Conservation (phyloP, 176 grass and related monocot genomes). For the barley (Hordeum vulgare) region DNA sequence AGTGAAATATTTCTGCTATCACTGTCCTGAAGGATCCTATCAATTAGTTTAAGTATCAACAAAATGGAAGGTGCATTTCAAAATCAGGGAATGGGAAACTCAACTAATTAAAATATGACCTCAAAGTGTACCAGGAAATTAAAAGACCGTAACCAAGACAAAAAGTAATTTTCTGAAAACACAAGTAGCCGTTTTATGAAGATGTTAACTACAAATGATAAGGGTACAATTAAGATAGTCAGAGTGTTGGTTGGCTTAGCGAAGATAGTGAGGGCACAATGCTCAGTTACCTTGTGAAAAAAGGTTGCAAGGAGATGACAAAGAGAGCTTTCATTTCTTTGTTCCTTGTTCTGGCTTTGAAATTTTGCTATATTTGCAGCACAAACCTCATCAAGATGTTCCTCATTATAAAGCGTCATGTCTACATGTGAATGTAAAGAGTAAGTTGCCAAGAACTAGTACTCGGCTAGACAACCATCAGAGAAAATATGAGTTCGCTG, state of each 20-base stretch:
- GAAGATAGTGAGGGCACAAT: neutral
- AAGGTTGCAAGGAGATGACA: conserved; percentile 56
- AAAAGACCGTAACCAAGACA: neutral
- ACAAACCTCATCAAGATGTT: conserved; percentile 56
- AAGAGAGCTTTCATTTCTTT: conserved; percentile 66
- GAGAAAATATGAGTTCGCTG: neutral
- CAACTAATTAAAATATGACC: conserved; percentile 2
- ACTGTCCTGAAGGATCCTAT: neutral
- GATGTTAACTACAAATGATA: neutral
- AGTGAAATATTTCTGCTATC: neutral
- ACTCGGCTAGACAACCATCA: neutral
- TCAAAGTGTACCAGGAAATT: neutral
- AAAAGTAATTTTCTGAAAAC: neutral
- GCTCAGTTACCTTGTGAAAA: conserved; percentile 61
- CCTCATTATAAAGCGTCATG: conserved; percentile 22
- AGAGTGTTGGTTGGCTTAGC: neutral
- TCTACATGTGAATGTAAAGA: conserved; percentile 39
- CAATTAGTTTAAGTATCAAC: neutral
- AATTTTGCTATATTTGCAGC: conserved; percentile 57
- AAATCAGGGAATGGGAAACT: neutral
- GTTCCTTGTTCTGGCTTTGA: conserved; percentile 26
- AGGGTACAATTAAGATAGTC: conserved; percentile 5
- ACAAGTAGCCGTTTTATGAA: neutral
- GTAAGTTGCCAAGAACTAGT: conserved; percentile 14
- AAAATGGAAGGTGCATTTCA: neutral